Evolutionary conservation across 768 basidiomycete species (phyloP).

Genomic region (Termitomyces titanicus): DNA sequence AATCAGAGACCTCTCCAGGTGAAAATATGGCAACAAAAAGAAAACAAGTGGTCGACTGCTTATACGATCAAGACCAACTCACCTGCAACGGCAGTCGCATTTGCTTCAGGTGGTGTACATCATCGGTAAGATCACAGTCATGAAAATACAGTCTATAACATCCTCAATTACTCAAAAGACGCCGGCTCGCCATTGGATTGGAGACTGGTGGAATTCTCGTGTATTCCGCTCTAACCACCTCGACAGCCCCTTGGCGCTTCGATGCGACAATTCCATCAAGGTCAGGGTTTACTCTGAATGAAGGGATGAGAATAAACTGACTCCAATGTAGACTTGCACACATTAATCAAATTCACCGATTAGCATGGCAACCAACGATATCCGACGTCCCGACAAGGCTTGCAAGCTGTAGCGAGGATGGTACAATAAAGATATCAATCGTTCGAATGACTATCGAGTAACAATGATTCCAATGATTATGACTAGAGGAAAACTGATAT

Average conservation of each 20-base stretch:
- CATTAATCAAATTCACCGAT: constrained; percentile 71
- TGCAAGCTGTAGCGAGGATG: constrained; percentile 91
- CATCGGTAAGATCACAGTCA: constrained; percentile 32
- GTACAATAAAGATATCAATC: constrained; percentile 76
- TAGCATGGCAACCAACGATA: constrained; percentile 69
- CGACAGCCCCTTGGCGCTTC: constrained; percentile 42
- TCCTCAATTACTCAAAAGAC: constrained; percentile 24
- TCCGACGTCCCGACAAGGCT: constrained; percentile 41
- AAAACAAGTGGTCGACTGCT: constrained; percentile 49
- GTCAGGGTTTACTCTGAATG: constrained; percentile 35
- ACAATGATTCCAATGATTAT: constrained; percentile 40
- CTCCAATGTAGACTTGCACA: constrained; percentile 56
- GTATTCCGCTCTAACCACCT: constrained; percentile 37
- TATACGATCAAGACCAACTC: constrained; percentile 68
- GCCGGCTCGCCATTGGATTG: constrained; percentile 75
- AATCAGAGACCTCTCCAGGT: constrained; percentile 43
- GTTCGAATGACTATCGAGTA: constrained; percentile 51
- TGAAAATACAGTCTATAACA: background rate
- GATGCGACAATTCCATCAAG: constrained; percentile 42
- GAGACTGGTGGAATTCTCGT: constrained; percentile 78
- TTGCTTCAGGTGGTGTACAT: constrained; percentile 30
- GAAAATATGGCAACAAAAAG: constrained; percentile 69
- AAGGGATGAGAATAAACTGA: background rate
- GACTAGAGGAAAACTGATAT: constrained; percentile 51
- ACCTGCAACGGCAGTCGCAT: constrained; percentile 80